phyloP scores from a whole-genome alignment of 257 asterid species.

The Echites panduratus region DNA sequence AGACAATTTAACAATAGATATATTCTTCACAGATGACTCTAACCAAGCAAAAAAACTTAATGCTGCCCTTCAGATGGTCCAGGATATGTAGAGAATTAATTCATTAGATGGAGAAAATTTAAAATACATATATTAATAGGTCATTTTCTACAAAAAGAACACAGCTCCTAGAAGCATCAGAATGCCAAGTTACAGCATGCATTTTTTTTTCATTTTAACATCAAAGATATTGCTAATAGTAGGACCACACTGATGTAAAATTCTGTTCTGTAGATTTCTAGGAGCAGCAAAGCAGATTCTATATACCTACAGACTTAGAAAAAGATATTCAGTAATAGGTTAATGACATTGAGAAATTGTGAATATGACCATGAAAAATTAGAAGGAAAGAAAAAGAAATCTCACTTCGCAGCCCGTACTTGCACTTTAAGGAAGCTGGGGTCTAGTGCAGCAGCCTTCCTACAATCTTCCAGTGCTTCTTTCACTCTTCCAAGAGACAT shows the following conservation, averaged over 20 bases:
- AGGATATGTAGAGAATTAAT: not conserved
- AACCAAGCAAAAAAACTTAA: not conserved
- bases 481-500: constrained; percentile 86
- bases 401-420: constrained; percentile 94
- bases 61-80: not conserved
- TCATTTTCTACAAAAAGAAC: not conserved
- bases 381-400: constrained; percentile 2
- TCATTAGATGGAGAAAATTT: not conserved
- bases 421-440: constrained; percentile 79
- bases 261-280: not conserved
- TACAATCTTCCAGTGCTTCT: constrained; percentile 90
- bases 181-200: not conserved
- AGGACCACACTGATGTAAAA: not conserved
- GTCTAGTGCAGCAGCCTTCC: constrained; percentile 68
- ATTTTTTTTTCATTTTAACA: not conserved
- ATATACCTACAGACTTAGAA: not conserved
- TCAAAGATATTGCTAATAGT: not conserved
- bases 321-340: not conserved
- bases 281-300: not conserved
- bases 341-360: not conserved
- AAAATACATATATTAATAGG: not conserved
- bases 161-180: not conserved
- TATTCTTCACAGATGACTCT: not conserved
- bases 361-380: not conserved
- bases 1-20: not conserved